Evolutionary conservation across 2,329 filamentous ascomycete species (phyloP), one percentile per base, ranked within the genome.

Genomic region (Cordyceps fumosorosea): DNA sequence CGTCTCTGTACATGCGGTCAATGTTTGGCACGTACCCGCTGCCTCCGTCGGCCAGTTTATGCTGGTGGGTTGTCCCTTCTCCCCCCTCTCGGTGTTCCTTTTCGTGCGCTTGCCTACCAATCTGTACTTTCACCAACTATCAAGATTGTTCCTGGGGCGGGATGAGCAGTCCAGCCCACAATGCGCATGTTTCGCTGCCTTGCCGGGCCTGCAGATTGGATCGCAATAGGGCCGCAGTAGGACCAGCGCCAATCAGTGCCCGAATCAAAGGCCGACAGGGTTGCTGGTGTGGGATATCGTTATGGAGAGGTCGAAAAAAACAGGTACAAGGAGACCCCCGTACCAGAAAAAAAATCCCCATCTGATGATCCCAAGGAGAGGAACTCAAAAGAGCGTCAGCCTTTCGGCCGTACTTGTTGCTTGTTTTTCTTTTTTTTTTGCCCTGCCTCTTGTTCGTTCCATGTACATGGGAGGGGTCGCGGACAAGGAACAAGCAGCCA

Each of bases 131-230:
- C 11, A 22, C 16, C 18, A 18, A 59, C 24, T 45, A 53, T 53
- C 56, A 52, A 44, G 56, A 60, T 60, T 52, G 48, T 59, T 42
- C 47, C 56, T 59, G 56, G 26, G 34, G 24, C 20, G 26, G 12
- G 37, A 51, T 16, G 26, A 37, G 3, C 5, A 52, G 29, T 26
- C 20, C 7, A 8, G n/a, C 44, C 8, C 16, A 48, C 48, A 45
- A 12, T 45, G 22, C 48, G 47, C 37, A 45, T 53, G 48, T 37
- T 44, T 52, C 24, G 48, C 10, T 52, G 24, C n/a, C 10, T 12
- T 20, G 55, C 44, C 8, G 20, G 29, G 22, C 16, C 26, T 50
- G 45, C 32, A 50, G 56, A 58, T 51, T 51, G 56, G 45, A 51
- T 58, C 56, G 32, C 22, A 20, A 51, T 24, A 40, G 45, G 44